phyloP scores from a whole-genome alignment of 1,284 basidiomycete species.

The Cystobasidiaceae sp. region DNA sequence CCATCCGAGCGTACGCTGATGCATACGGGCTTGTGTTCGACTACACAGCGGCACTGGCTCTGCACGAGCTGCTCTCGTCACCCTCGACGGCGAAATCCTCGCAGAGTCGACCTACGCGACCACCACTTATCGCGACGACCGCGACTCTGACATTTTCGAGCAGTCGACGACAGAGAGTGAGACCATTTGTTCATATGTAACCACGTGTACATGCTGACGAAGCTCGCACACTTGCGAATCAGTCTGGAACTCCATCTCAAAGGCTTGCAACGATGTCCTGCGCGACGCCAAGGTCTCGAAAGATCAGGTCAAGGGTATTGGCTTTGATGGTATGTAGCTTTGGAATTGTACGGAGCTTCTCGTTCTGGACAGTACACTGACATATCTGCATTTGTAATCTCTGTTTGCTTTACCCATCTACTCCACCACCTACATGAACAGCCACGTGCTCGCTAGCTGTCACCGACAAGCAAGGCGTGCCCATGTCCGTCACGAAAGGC shows the following conservation, averaged over 20 bases:
- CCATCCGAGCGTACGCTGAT: not conserved
- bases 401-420: too few species aligned
- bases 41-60: constrained; percentile 73
- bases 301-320: constrained; percentile 72
- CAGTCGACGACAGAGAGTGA: constrained; percentile 57
- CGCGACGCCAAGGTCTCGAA: constrained; percentile 59
- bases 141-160: constrained; percentile 90
- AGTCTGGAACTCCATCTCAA: constrained; percentile 73
- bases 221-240: not conserved
- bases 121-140: constrained; percentile 73
- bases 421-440: too few species aligned
- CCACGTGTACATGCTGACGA: too few species aligned
- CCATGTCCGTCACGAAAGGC: constrained; percentile 74
- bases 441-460: constrained; percentile 96
- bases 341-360: too few species aligned
- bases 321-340: constrained; percentile 97
- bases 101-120: constrained; percentile 74
- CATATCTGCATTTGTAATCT: not conserved
- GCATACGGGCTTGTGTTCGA: not conserved
- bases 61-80: constrained; percentile 78
- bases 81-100: constrained; percentile 66
- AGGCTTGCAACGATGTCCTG: constrained; percentile 66
- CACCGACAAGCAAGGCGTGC: constrained; percentile 63
- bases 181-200: constrained; percentile 1
- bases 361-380: too few species aligned